A percentile compares a stretch with the other conserved stretches of the same genome.
Evolutionary conservation across 768 basidiomycete genomes (phyloP).

Genomic region (Strobilomyces dryophilus): DNA sequence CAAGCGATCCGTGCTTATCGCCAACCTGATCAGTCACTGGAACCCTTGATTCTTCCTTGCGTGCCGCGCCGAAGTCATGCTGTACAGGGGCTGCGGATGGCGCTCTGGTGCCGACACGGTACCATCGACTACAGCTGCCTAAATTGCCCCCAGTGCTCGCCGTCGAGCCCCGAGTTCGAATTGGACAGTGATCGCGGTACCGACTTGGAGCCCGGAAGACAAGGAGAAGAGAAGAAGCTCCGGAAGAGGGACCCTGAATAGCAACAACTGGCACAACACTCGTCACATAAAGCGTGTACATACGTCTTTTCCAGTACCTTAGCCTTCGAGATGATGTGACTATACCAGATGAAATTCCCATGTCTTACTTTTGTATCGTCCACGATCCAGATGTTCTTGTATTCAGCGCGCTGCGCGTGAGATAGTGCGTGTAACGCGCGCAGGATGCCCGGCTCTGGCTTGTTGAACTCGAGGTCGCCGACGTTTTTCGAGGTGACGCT

Average conservation of each 20-base stretch:
- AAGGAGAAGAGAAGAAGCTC: conserved; percentile 57
- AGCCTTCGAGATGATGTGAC: no score
- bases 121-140: conserved; percentile 50
- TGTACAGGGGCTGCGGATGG: conserved; percentile 75
- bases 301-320: no score
- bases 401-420: no score
- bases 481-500: no score
- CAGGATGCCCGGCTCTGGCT: no score
- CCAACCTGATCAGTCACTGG: conserved; percentile 79
- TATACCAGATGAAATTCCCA: no score
- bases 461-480: no score
- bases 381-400: no score
- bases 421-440: no score
- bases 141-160: conserved; percentile 40
- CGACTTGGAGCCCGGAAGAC: conserved; percentile 50
- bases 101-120: conserved; percentile 60
- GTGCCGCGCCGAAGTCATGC: conserved; percentile 72
- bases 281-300: no score
- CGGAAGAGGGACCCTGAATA: conserved; percentile 54
- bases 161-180: conserved; percentile 39
- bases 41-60: conserved; percentile 69
- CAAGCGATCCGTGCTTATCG: conserved; percentile 54
- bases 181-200: conserved; percentile 39
- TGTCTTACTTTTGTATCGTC: no score
- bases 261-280: no score